Base-by-base conservation (phyloP, 2,329 filamentous ascomycete species). In the Cladosporium sp. region DNA sequence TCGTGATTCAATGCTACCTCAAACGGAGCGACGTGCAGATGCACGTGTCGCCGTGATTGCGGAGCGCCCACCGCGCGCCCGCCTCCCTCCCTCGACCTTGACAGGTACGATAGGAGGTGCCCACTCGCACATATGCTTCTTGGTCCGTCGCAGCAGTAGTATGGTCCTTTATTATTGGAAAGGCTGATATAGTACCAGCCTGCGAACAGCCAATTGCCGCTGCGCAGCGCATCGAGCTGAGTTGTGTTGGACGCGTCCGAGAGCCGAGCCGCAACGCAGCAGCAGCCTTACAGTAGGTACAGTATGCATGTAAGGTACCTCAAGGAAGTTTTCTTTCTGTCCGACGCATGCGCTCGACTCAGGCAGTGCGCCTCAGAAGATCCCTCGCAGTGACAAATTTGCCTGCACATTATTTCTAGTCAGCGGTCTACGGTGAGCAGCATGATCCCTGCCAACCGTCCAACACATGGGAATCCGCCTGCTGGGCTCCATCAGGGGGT, bases 1-100 rank as follows among this genome's bases (percentile, higher is more conserved):
- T 54, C 51, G 51, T 37, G 47, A 50, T 50, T 13, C 32, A 50
- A 50, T 50, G 47, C 47, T 50, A 50, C 47, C 47, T 50, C 32
- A 50, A 22, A 50, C 47, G 47, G 47, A 35, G 47, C 28, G 25
- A 37, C 47, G 19, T 50, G 47, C 47, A 50, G 47, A 32, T 22
- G 40, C 51, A 55, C 40, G 51, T 55, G 52, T 42, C 40, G 32
- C 52, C 39, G 37, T 22, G 32, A 25, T 24, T 22, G 40, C 40
- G 32, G 28, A 2, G 32, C 40, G 40, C 47, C 19, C 52, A 28
- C 25, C 24, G 39, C 51, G 37, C 24, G n/a, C n/a, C 37, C 24
- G 8, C 24, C n/a, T 50, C 5, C n/a, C 28, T 32, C 28, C 47
- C 2, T 42, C 39, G 6, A 28, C 20, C 13, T 20, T 34, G 49